These are phyloP conservation scores for Aspergillus sp. DNA, from an alignment of 2,329 filamentous ascomycete species.

Conservation along the genomic window DNA sequence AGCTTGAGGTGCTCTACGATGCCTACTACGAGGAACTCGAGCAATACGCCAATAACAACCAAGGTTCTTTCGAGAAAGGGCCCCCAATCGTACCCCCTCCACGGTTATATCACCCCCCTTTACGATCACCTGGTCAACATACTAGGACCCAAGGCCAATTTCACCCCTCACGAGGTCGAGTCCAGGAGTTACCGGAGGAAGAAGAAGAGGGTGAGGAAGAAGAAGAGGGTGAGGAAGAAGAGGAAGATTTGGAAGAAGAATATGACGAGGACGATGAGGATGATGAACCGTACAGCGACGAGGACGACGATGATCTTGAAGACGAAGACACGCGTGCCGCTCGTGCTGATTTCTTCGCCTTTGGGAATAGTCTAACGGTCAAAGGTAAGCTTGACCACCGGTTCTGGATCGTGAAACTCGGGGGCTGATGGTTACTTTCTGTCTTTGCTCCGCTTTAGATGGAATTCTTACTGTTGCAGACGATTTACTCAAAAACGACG, in stretches of 20 bases:
- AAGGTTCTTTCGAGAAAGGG: slow-evolving; percentile 56
- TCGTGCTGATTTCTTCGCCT: slow-evolving; percentile 85
- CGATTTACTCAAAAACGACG: slow-evolving; percentile 96
- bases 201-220: slow-evolving; percentile 46
- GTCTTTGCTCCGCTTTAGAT: slow-evolving; percentile 52
- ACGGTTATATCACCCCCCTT: slow-evolving; percentile 55
- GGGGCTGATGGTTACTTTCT: slow-evolving; percentile 32
- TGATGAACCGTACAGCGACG: slow-evolving; percentile 28
- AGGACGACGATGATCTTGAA: slow-evolving; percentile 61
- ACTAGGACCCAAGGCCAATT: slow-evolving; percentile 52
- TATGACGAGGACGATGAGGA: slow-evolving; percentile 60
- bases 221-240: slow-evolving; percentile 48
- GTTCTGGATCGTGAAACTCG: too few species aligned
- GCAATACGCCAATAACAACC: slow-evolving; percentile 86
- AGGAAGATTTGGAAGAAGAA: slow-evolving; percentile 67
- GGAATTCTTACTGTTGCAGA: slow-evolving; percentile 98
- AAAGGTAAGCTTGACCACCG: slow-evolving; percentile 54
- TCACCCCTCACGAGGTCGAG: slow-evolving; percentile 69
- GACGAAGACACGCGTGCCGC: slow-evolving; percentile 59
- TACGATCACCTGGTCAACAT: slow-evolving; percentile 53
- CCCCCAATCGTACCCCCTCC: slow-evolving; percentile 65
- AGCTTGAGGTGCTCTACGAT: slow-evolving; percentile 94
- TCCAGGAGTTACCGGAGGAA: slow-evolving; percentile 56
- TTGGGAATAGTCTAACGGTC: slow-evolving; percentile 94
- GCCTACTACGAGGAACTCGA: slow-evolving; percentile 98